Conservation (phyloP, 2,329 filamentous ascomycete genomes). For the Fusarium scirpi region DNA sequence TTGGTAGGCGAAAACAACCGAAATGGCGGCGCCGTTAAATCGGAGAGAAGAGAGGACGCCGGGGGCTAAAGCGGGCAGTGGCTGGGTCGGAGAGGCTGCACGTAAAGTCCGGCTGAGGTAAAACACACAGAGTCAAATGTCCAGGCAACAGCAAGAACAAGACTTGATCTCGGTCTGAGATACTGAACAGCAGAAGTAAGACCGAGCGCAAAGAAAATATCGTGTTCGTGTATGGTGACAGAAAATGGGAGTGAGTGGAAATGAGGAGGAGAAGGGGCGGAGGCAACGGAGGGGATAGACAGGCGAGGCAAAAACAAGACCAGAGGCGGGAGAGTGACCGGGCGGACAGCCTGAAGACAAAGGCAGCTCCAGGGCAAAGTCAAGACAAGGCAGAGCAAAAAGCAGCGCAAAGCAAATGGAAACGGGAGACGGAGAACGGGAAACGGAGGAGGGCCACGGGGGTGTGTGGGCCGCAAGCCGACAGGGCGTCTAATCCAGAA, state of each 20-base stretch:
- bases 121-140: constrained; percentile 17
- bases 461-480: constrained; percentile 36
- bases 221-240: constrained; percentile 16
- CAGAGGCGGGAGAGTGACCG: constrained; percentile 23
- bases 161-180: not conserved
- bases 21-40: constrained; percentile 36
- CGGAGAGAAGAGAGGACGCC: constrained; percentile 30
- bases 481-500: constrained; percentile 23
- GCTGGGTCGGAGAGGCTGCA: constrained; percentile 25
- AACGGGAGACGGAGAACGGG: constrained; percentile 36
- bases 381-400: constrained; percentile 8
- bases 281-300: constrained; percentile 26
- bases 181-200: not conserved
- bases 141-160: constrained; percentile 7
- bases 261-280: constrained; percentile 24
- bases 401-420: constrained; percentile 28
- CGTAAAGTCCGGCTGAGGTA: constrained; percentile 27
- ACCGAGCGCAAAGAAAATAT: not conserved
- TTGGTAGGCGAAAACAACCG: constrained; percentile 31
- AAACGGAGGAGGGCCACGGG: constrained; percentile 41
- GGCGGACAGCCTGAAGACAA: constrained; percentile 36
- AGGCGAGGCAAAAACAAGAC: constrained; percentile 35
- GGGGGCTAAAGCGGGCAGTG: constrained; percentile 28
- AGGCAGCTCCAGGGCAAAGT: constrained; percentile 27
- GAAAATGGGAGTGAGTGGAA: constrained; percentile 19